Conservation (phyloP, 1,139 yeast species). For the Hemisphaericaspora xylanilytica region DNA sequence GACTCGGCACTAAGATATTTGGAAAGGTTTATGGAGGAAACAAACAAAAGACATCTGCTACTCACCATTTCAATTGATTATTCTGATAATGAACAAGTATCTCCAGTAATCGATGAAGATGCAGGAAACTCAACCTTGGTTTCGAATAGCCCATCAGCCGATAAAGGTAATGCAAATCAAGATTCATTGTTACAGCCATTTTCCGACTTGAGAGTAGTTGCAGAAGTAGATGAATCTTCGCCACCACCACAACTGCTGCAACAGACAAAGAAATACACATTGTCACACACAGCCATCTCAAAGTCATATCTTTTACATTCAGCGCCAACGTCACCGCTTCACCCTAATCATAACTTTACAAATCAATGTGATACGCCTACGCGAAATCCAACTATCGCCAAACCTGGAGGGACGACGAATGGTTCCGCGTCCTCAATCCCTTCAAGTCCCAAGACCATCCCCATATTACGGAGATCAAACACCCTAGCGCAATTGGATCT, state of each 20-base stretch:
- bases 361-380: constrained; percentile 21
- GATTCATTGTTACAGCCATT: constrained; percentile 9
- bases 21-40: constrained; percentile 33
- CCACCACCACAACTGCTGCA: not conserved
- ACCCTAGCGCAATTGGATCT: constrained; percentile 33
- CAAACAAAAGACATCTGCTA: constrained; percentile 12
- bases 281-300: constrained; percentile 20
- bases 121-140: constrained; percentile 5
- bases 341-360: constrained; percentile 27
- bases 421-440: constrained; percentile 12
- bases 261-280: constrained; percentile 17
- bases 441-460: constrained; percentile 8
- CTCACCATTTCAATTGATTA: constrained; percentile 3
- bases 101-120: constrained; percentile 16
- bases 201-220: constrained; percentile 8
- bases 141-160: constrained; percentile 2
- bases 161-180: constrained; percentile 4
- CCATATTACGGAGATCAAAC: constrained; percentile 25
- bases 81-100: constrained; percentile 5
- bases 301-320: constrained; percentile 17
- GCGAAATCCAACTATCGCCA: constrained; percentile 7
- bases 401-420: constrained; percentile 5
- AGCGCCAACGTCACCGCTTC: constrained; percentile 24
- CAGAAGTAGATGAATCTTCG: constrained; percentile 4
- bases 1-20: constrained; percentile 45